Base-by-base conservation (phyloP, 148 eudicot species). In the Talinum fruticosum region DNA sequence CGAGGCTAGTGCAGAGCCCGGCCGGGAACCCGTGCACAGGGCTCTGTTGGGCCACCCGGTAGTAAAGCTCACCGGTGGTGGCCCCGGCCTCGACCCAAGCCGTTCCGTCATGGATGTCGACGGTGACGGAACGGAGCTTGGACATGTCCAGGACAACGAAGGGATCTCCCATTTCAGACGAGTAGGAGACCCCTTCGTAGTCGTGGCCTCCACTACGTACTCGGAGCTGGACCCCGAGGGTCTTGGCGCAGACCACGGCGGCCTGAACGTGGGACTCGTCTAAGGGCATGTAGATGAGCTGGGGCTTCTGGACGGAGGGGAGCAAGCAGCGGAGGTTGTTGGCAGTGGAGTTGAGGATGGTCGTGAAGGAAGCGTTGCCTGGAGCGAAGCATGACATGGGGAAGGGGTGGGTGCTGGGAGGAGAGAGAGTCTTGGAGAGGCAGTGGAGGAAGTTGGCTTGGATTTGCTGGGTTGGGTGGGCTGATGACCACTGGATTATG, bases 161-260 rank as follows among this genome's bases (percentile, higher is more conserved):
- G 0, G 88, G 90, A 69, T 67, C 80, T 45, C 80, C 79, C 71
- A 66, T 59, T n/a, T 80, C 49, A 0, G 87, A 79, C 1, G 81
- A 37, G 45, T 77, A 86, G 5, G 90, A 88, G 8, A 82, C 57
- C 15, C 90, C 90, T 59, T 81, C 90, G 35, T 83, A 87, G 66
- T 87, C 90, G 18, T 87, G 90, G 6, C 90, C 90, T 1, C 88
- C 90, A 37, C 90, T 85, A 38, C 85, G 73, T 1, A 84, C 78
- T 54, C 89, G 67, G 2, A 87, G 77, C 71, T 80, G 87, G 23
- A 82, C 18, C 59, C 81, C 80, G 15, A 79, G 53, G 21, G 74
- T 37, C 37, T 54, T 86, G 64, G 82, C 81, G n/a, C 84, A 82
- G 7, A 75, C 28, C 8, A 82, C 84, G 26, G 84, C 81, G 4